Evolutionary conservation across 345 rosid species (phyloP).

Genomic region (Abelmoschus esculentus): DNA sequence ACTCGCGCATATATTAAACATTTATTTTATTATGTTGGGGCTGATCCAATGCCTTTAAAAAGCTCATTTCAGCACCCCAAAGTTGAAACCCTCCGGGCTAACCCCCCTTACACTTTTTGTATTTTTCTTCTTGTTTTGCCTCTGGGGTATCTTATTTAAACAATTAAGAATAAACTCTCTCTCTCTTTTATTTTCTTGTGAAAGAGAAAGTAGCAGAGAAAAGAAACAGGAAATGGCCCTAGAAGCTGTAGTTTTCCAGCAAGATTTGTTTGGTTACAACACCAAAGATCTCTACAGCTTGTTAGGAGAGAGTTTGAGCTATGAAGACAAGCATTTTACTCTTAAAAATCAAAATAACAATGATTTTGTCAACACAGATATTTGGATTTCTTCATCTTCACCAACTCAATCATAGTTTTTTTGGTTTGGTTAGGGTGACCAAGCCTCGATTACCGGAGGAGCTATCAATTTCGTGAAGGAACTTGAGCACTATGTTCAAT

Average conservation of each 20-base stretch:
- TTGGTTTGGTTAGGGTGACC: conserved; percentile 33
- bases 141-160: neutral
- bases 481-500: conserved; percentile 45
- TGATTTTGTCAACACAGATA: conserved; percentile 24
- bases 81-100: conserved; percentile 10
- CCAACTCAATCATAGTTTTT: conserved; percentile 9
- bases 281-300: conserved; percentile 40
- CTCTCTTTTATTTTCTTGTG: neutral
- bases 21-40: neutral
- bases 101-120: neutral
- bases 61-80: conserved; percentile 20
- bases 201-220: neutral
- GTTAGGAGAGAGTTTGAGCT: conserved; percentile 33
- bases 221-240: conserved; percentile 43
- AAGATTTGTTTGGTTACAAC: conserved; percentile 35
- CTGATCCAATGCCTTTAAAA: conserved; percentile 31
- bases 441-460: conserved; percentile 59
- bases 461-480: conserved; percentile 48
- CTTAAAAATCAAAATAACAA: conserved; percentile 12
- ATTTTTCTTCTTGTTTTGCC: neutral
- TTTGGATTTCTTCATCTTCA: conserved; percentile 23
- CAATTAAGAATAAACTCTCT: neutral
- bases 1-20: too few species aligned
- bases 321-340: conserved; percentile 25
- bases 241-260: conserved; percentile 53